Evolutionary conservation across 345 rosid genomes (phyloP), one percentile per base, ranked within the genome.

Genomic region (Aethionema arabicum): DNA sequence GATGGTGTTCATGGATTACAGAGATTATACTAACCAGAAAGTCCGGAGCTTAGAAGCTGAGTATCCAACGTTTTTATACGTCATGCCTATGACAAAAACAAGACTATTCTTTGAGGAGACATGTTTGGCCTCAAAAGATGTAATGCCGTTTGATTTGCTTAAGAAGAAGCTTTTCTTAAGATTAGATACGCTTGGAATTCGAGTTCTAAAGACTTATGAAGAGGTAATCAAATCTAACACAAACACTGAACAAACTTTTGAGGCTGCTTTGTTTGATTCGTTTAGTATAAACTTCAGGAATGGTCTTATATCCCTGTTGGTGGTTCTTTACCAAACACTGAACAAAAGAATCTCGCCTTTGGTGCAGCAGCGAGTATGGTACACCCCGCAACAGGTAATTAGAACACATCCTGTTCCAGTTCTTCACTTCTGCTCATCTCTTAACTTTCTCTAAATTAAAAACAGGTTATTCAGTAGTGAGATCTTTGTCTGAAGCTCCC

Each of bases 351-450:
- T 67, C 97, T 89, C 61, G 97, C 96, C 30, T 93, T 84, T 70
- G 99, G 99, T 76, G 97, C 97, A 69, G 97, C 96, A 4, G 97
- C 99, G 49, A 81, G 97, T 82, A 84, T 87, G 97, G 97, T 93
- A 65, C 96, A 93, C 69, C 99, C 99, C 4, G 96, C 95, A 67
- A 93, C 96, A 47, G 98, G 95, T 89, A 66, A 46, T 51, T 31
- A 56, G 52, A 53, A 39, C 50, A 47, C 48, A 37, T 55, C 61
- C 15, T 59, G 58, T 56, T 64, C 32, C 45, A 5, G 49, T 14
- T 29, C 57, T 11, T 37, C 7, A 56, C 51, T 41, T 38, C 52
- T 43, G 42, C 15, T 12, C 5, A 8, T 44, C 49, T 47, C 31
- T 12, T 37, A 63, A 7, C 31, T 63, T 66, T 72, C 27, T 38